Conservation (phyloP, 495 filamentous ascomycete species). For the Glonium stellatum region DNA sequence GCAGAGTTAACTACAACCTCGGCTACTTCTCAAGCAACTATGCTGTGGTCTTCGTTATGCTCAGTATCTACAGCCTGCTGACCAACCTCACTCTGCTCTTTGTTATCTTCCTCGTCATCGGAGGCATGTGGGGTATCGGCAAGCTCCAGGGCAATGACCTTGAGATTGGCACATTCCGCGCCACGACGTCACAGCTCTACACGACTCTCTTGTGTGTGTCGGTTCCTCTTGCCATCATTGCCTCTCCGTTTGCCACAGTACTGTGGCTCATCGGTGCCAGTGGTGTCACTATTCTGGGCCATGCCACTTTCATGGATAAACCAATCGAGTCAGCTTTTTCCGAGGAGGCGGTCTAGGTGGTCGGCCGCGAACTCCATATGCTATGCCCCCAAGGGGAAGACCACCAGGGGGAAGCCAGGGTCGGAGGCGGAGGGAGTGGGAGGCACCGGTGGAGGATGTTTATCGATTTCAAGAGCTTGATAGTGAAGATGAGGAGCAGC, state of each 20-base stretch:
- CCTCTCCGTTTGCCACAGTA: conserved; percentile 70
- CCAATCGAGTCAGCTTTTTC: conserved; percentile 99
- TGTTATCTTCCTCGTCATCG: conserved; percentile 78
- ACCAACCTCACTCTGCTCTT: conserved; percentile 79
- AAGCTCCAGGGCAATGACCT: conserved; percentile 82
- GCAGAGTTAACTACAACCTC: conserved; percentile 94
- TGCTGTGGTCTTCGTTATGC: conserved; percentile 83
- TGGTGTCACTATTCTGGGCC: conserved; percentile 85
- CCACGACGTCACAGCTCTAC: conserved; percentile 92
- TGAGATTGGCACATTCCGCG: conserved; percentile 70
- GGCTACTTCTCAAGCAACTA: conserved; percentile 98
- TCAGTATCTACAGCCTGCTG: conserved; percentile 89
- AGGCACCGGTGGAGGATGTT: conserved; percentile 18
- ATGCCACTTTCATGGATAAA: conserved; percentile 95
- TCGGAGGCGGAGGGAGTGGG: conserved; percentile 50
- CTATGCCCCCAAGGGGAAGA: conserved; percentile 96
- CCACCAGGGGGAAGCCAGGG: conserved; percentile 74
- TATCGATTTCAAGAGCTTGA: conserved; percentile 28
- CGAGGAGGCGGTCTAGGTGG: conserved; percentile 99
- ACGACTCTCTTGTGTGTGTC: conserved; percentile 74
- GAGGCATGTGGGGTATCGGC: conserved; percentile 82
- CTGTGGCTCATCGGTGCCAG: conserved; percentile 95
- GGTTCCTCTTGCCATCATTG: conserved; percentile 74
- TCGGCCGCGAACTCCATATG: conserved; percentile 98
- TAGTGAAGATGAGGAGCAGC: conserved; percentile 21